Evolutionary conservation across 2,329 filamentous ascomycete genomes (phyloP).

Genomic region (Paradendryphiella salina): DNA sequence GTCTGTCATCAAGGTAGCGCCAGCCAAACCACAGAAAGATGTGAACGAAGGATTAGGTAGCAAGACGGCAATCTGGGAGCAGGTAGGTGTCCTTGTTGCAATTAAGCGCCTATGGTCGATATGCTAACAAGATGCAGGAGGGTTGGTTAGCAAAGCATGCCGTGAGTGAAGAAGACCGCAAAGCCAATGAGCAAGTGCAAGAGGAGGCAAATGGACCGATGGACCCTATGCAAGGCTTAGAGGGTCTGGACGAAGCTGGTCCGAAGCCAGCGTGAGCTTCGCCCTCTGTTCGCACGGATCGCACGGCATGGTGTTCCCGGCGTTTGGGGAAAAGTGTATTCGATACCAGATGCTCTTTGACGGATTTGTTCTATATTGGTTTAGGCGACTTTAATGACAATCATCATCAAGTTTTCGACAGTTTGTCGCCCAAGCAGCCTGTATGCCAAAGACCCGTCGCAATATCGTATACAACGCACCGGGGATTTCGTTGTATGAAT

Average conservation of each 20-base stretch:
- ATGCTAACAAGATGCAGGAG: conserved; percentile 63
- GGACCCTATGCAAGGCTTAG: conserved; percentile 95
- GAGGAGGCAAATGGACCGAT: conserved; percentile 60
- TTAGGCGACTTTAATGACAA: background rate
- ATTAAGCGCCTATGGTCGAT: background rate
- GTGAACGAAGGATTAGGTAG: conserved; percentile 84
- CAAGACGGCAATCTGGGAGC: conserved; percentile 95
- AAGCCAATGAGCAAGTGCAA: conserved; percentile 61
- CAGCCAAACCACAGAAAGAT: conserved; percentile 90
- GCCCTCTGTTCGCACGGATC: background rate
- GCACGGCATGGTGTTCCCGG: conserved; percentile 26
- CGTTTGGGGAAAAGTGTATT: conserved; percentile 13
- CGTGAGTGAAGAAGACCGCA: conserved; percentile 75
- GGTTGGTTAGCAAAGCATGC: conserved; percentile 89
- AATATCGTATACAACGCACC: background rate
- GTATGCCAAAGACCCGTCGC: background rate
- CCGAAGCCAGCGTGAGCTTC: conserved; percentile 70
- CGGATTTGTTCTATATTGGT: background rate
- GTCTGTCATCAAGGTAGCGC: conserved; percentile 85
- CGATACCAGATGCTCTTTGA: conserved; percentile 13
- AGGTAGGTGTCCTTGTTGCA: conserved; percentile 63
- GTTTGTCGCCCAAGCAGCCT: background rate
- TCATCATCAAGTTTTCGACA: background rate
- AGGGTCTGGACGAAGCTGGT: conserved; percentile 90
- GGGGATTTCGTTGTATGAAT: background rate